Evolutionary conservation across 768 basidiomycete species (phyloP).

Genomic region (Rhodotorula sphaerocarpa): DNA sequence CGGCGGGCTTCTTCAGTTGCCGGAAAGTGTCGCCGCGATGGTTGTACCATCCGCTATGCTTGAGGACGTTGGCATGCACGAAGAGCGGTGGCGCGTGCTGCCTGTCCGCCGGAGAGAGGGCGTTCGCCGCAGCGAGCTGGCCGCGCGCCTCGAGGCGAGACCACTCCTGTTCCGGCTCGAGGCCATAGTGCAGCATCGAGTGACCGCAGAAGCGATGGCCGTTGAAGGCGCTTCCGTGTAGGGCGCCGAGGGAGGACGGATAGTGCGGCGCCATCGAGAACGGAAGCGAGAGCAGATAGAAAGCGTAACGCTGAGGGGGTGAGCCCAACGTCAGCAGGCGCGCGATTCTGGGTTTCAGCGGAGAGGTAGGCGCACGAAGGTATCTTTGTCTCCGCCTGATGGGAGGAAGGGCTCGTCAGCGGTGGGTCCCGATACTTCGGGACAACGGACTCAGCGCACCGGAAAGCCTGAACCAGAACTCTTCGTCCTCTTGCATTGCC

Average conservation of each 20-base stretch:
- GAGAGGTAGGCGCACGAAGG: too few species aligned
- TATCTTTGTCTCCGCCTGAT: conserved; percentile 44
- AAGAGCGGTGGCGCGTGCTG: conserved; percentile 43
- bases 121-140: neutral
- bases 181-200: conserved; percentile 43
- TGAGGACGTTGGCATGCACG: conserved; percentile 45
- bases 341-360: too few species aligned
- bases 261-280: conserved; percentile 43
- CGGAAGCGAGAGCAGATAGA: conserved; percentile 42
- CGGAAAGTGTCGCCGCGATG: conserved; percentile 26
- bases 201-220: conserved; percentile 44
- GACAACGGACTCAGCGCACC: conserved; percentile 13
- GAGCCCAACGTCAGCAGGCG: too few species aligned
- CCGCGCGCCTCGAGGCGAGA: neutral
- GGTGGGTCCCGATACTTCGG: conserved; percentile 31
- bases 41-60: conserved; percentile 30
- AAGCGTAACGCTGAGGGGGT: conserved; percentile 42
- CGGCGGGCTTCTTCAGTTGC: conserved; percentile 27
- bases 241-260: conserved; percentile 42
- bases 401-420: neutral
- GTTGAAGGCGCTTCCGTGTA: conserved; percentile 21
- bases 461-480: conserved; percentile 47
- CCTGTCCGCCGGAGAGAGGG: neutral
- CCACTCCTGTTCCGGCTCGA: conserved; percentile 34
- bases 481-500: conserved; percentile 44